phyloP scores from a whole-genome alignment of 2,329 filamentous ascomycete genomes.

The Biscogniauxia sp. region DNA sequence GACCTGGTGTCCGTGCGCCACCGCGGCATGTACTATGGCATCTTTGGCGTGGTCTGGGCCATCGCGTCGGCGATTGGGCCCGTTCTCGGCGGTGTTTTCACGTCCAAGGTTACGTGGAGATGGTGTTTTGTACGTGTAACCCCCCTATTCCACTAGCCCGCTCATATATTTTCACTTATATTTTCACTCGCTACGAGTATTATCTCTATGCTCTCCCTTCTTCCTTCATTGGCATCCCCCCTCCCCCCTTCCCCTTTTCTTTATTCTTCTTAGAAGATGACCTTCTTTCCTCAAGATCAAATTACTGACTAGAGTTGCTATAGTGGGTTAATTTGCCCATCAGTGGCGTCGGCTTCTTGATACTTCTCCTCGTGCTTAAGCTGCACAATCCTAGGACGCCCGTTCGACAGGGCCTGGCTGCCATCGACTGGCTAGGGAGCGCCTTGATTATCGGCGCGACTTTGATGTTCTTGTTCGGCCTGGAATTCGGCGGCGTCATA shows the following conservation, averaged over 20 bases:
- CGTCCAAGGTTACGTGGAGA: constrained; percentile 60
- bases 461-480: constrained; percentile 80
- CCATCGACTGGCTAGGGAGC: constrained; percentile 58
- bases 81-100: constrained; percentile 67
- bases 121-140: constrained; percentile 53
- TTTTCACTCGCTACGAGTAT: no score
- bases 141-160: background rate
- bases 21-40: constrained; percentile 51
- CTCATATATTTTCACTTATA: no score
- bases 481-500: constrained; percentile 77
- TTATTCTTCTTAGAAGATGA: background rate
- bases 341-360: constrained; percentile 43
- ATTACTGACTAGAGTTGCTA: background rate
- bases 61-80: constrained; percentile 64
- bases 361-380: constrained; percentile 62
- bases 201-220: background rate
- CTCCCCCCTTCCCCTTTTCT: no score
- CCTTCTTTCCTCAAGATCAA: background rate
- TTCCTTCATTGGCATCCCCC: no score
- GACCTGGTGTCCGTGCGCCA: constrained; percentile 54
- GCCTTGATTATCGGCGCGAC: constrained; percentile 70
- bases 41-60: constrained; percentile 60
- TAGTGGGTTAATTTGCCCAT: constrained; percentile 59
- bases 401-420: constrained; percentile 58
- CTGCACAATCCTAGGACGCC: constrained; percentile 67